Base-by-base conservation (phyloP, 1,284 basidiomycete genomes). In the Cystobasidiaceae sp. region DNA sequence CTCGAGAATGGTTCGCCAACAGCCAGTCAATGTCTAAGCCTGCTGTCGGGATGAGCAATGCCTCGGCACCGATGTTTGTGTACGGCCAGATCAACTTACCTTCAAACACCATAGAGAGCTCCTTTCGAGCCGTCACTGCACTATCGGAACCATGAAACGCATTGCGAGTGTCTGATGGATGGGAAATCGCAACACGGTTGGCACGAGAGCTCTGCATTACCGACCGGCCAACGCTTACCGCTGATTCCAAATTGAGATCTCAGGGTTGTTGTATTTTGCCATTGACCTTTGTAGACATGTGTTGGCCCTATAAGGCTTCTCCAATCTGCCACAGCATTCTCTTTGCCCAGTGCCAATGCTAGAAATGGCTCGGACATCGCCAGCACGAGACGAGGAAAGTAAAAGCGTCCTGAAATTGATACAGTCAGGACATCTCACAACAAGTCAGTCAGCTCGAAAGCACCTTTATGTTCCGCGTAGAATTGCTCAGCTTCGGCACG, bases 391-490 rank as follows among this genome's bases (percentile, higher is more conserved):
- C 72, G 70, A 6, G 71, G 71, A 30, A 68, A 72, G 67, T 73
- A 73, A 57, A 73, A 73, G 3, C 70, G 68, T 13, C 70, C 72
- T 72, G 28, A n/a, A n/a, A n/a, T n/a, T n/a, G n/a, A n/a, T n/a
- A n/a, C n/a, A n/a, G n/a, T n/a, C n/a, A n/a, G n/a, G n/a, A n/a
- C n/a, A n/a, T n/a, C n/a, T n/a, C n/a, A n/a, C n/a, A n/a, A n/a
- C n/a, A n/a, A n/a, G n/a, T n/a, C n/a, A n/a, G n/a, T n/a, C n/a
- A n/a, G n/a, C n/a, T n/a, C n/a, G n/a, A n/a, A n/a, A n/a, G 8
- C 2, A 69, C 70, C 71, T 28, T 52, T 25, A 28, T 73, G 72
- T 44, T 73, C 72, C 15, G 45, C 68, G 48, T 73, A 72, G 46
- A 73, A 73, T 0, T 68, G 68, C 8, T 73, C 71, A 2, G 45